A percentile compares a stretch with the other conserved stretches of the same genome.
These are phyloP conservation scores for Rhizophlyctis rosea DNA, from an alignment of 192 early-diverging fungal genomes.

Conservation along the genomic window DNA sequence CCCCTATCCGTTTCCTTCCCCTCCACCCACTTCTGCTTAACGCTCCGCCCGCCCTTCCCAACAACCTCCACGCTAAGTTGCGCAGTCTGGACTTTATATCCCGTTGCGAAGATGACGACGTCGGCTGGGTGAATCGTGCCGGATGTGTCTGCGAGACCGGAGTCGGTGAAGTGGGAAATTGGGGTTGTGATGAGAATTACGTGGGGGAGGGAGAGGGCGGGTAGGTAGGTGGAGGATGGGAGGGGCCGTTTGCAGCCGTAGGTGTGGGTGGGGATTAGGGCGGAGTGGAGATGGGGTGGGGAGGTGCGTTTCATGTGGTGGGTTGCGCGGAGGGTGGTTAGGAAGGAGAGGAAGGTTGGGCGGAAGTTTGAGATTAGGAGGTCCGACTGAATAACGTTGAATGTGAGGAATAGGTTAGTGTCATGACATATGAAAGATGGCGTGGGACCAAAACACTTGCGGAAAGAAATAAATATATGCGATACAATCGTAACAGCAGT, in stretches of 20 bases:
- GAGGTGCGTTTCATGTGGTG: slow-evolving; percentile 1
- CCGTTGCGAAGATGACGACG: slow-evolving; percentile 52
- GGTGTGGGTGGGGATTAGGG: slow-evolving; percentile 46
- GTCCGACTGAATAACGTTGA: slow-evolving; percentile 4
- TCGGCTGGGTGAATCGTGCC: slow-evolving; percentile 40
- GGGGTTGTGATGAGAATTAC: slow-evolving; percentile 25
- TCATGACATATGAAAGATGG: too few species aligned
- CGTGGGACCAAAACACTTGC: not conserved
- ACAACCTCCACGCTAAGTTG: slow-evolving; percentile 30
- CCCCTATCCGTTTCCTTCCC: slow-evolving; percentile 19
- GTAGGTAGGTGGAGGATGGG: slow-evolving; percentile 31
- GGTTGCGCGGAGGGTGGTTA: not conserved
- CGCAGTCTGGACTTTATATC: slow-evolving; percentile 42
- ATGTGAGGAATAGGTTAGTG: not conserved
- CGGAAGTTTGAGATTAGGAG: slow-evolving; percentile 2
- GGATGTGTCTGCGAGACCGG: slow-evolving; percentile 30
- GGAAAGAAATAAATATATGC: slow-evolving; percentile 21
- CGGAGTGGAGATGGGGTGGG: slow-evolving; percentile 18
- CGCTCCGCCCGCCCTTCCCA: slow-evolving; percentile 20
- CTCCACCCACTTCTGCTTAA: slow-evolving; percentile 15
- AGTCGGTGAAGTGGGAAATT: slow-evolving; percentile 28
- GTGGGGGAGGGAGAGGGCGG: slow-evolving; percentile 31
- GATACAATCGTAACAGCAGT: slow-evolving; percentile 29
- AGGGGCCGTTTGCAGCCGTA: slow-evolving; percentile 43
- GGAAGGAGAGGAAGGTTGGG: not conserved